Conservation (phyloP, 306 rosid species). For the Cucurbita ficifolia region DNA sequence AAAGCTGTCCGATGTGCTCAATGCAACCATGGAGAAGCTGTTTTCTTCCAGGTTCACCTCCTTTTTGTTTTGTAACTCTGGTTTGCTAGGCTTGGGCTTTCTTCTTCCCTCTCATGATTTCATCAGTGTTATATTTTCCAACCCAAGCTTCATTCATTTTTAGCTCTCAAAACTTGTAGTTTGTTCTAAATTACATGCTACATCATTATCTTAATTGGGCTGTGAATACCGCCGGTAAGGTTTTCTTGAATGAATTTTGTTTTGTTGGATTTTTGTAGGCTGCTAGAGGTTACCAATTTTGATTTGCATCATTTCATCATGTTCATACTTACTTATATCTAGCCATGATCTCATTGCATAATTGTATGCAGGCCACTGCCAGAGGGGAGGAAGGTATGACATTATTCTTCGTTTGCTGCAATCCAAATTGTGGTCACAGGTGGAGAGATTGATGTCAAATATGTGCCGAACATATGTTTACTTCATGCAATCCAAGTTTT, state of each 20-base stretch:
- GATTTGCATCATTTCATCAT: not conserved
- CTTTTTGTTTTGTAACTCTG: not conserved
- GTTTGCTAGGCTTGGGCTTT: not conserved
- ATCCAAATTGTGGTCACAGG: slow-evolving; percentile 55
- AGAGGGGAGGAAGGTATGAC: slow-evolving; percentile 77
- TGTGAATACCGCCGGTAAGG: not conserved
- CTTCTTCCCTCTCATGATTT: not conserved
- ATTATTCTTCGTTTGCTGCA: slow-evolving; percentile 73
- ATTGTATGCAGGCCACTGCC: slow-evolving; percentile 39
- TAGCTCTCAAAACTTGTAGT: not conserved
- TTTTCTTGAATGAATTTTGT: not conserved
- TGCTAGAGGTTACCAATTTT: not conserved
- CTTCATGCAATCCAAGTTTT: not conserved
- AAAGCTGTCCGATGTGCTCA: slow-evolving; percentile 76
- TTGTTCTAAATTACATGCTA: no score
- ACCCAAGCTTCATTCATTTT: not conserved
- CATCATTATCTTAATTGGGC: not conserved
- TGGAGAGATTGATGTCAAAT: slow-evolving; percentile 40
- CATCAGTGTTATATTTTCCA: not conserved
- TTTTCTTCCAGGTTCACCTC: slow-evolving; percentile 71
- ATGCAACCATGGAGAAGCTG: slow-evolving; percentile 98
- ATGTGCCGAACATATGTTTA: no score
- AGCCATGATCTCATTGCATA: not conserved
- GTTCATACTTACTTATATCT: not conserved
- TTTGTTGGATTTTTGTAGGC: not conserved